These are phyloP conservation scores for Penicillium steckii DNA, from an alignment of 495 filamentous ascomycete species.

Conservation along the genomic window DNA sequence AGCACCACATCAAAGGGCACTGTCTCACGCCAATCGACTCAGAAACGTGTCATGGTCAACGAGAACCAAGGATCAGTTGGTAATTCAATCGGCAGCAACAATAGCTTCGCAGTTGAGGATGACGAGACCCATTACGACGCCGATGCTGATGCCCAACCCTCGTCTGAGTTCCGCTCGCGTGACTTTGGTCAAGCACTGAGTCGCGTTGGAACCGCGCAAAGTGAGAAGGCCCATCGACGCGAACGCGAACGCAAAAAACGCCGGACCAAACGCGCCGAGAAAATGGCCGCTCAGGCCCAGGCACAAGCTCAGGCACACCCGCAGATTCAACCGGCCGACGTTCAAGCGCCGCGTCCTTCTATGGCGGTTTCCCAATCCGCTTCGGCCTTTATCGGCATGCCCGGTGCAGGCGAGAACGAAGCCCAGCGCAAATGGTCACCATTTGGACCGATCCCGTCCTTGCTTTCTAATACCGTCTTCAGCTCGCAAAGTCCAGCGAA, in stretches of 20 bases:
- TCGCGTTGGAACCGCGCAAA: constrained; percentile 9
- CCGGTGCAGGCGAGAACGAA: constrained; percentile 15
- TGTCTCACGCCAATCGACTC: constrained; percentile 30
- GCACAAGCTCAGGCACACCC: background rate
- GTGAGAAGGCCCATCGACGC: constrained; percentile 22
- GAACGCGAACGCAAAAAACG: constrained; percentile 36
- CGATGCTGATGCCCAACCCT: constrained; percentile 20
- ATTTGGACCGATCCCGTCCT: constrained; percentile 55
- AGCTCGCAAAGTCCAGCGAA: constrained; percentile 37
- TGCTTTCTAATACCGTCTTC: constrained; percentile 68
- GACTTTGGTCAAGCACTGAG: constrained; percentile 29
- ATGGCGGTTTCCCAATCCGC: constrained; percentile 18
- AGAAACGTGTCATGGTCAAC: constrained; percentile 24
- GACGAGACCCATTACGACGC: constrained; percentile 36
- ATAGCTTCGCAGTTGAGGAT: constrained; percentile 35
- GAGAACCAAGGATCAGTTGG: constrained; percentile 24
- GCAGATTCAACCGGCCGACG: background rate
- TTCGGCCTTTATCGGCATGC: constrained; percentile 13
- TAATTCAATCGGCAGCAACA: constrained; percentile 31
- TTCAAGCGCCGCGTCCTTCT: background rate
- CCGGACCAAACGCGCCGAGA: constrained; percentile 14
- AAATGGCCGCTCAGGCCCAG: background rate
- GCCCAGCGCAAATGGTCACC: constrained; percentile 26
- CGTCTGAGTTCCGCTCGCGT: constrained; percentile 26
- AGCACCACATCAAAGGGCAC: constrained; percentile 67